These are phyloP conservation scores for Penicillium parvum DNA, from an alignment of 495 filamentous ascomycete species.

Conservation along the genomic window DNA sequence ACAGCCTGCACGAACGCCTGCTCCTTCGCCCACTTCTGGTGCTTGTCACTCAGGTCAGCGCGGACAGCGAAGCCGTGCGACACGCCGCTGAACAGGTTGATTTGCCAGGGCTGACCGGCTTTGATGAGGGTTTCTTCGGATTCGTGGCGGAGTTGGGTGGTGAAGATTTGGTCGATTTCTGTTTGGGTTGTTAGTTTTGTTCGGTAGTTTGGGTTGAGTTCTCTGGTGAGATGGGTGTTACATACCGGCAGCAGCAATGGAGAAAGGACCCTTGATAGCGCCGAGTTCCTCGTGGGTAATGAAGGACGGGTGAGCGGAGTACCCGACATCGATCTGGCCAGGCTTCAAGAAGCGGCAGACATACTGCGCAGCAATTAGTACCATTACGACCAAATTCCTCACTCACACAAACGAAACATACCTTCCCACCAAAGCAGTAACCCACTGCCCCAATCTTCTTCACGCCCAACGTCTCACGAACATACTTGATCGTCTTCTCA, in stretches of 20 bases:
- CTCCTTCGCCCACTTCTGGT: slow-evolving; percentile 75
- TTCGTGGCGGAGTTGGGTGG: slow-evolving; percentile 63
- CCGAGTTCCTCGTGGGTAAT: slow-evolving; percentile 71
- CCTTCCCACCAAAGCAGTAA: slow-evolving; percentile 47
- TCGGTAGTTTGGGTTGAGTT: too few relatives aligned
- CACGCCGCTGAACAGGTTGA: slow-evolving; percentile 74
- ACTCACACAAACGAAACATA: slow-evolving; percentile 13
- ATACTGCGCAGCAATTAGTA: slow-evolving; percentile 25
- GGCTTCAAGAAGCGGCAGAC: slow-evolving; percentile 42
- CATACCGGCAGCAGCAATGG: slow-evolving; percentile 69
- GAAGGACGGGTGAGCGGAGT: slow-evolving; percentile 72
- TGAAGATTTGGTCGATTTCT: slow-evolving; percentile 79
- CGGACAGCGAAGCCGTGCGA: slow-evolving; percentile 78
- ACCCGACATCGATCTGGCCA: slow-evolving; percentile 60
- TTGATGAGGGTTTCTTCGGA: slow-evolving; percentile 58
- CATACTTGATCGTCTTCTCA: slow-evolving; percentile 52
- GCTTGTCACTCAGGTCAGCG: slow-evolving; percentile 55
- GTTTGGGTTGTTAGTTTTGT: slow-evolving; percentile 9
- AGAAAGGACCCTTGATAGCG: slow-evolving; percentile 64
- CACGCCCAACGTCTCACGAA: slow-evolving; percentile 52
- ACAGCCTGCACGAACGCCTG: slow-evolving; percentile 79
- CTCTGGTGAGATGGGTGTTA: background rate
- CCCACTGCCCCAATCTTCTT: slow-evolving; percentile 63
- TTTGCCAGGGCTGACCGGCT: slow-evolving; percentile 66
- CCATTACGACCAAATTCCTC: too few relatives aligned